Evolutionary conservation across 2,329 filamentous ascomycete genomes (phyloP).

Genomic region (Esteya vermicola): DNA sequence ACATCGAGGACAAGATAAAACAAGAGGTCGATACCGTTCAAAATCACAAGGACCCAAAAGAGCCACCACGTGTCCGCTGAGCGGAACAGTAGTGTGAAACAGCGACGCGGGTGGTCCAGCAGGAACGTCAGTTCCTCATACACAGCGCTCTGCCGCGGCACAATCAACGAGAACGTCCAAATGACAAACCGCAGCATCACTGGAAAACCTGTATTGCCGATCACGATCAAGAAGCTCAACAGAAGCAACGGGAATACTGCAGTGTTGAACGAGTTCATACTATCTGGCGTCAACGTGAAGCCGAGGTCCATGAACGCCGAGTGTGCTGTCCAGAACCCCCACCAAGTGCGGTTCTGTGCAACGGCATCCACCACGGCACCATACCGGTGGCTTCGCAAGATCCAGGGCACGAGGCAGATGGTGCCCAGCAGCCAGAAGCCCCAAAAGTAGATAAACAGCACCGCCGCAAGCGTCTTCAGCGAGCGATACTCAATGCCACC

Average conservation of each 20-base stretch:
- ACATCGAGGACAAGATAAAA: constrained; percentile 90
- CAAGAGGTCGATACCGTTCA: constrained; percentile 76
- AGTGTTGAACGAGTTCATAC: constrained; percentile 77
- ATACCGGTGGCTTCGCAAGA: constrained; percentile 48
- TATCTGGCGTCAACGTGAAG: constrained; percentile 81
- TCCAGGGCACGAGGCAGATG: constrained; percentile 67
- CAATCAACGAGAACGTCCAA: constrained; percentile 59
- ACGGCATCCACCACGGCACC: constrained; percentile 46
- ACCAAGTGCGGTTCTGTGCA: constrained; percentile 63
- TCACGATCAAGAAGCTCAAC: constrained; percentile 76
- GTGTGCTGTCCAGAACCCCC: constrained; percentile 78
- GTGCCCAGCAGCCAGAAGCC: constrained; percentile 70
- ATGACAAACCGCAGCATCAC: constrained; percentile 90
- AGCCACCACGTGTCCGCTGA: constrained; percentile 90
- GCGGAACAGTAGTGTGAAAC: constrained; percentile 90
- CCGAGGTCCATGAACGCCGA: constrained; percentile 94
- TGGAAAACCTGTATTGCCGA: constrained; percentile 91
- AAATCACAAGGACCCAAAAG: constrained; percentile 65
- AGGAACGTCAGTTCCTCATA: constrained; percentile 89
- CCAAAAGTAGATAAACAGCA: constrained; percentile 69
- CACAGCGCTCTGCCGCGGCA: constrained; percentile 50
- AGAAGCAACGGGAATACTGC: constrained; percentile 64
- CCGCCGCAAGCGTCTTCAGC: constrained; percentile 67
- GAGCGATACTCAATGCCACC: constrained; percentile 95
- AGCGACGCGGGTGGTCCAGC: constrained; percentile 86